Evolutionary conservation across 2,329 filamentous ascomycete species (phyloP).

Genomic region (Talaromyces sp.): DNA sequence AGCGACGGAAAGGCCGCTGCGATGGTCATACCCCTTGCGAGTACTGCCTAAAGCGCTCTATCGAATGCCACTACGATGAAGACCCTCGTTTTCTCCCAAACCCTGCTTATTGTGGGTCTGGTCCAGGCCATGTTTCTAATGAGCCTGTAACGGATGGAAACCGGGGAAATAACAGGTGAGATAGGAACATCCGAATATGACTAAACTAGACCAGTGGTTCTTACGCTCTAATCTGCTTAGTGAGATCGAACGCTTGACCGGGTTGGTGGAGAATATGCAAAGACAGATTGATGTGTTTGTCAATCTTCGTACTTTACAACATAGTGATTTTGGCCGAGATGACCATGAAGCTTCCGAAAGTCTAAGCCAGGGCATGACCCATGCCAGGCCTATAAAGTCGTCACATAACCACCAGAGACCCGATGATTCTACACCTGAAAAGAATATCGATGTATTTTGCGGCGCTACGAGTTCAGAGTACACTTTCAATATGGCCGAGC

Average conservation of each 20-base stretch:
- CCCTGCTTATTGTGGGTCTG: not conserved
- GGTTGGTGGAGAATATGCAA: not conserved
- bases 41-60: not conserved
- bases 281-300: not conserved
- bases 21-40: not conserved
- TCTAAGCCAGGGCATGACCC: not conserved
- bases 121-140: not conserved
- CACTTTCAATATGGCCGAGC: not conserved
- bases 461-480: constrained; percentile 1
- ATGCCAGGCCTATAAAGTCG: not conserved
- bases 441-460: not conserved
- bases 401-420: not conserved
- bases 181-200: not conserved
- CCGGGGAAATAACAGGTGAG: not conserved
- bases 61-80: constrained; percentile 5
- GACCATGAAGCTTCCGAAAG: not conserved
- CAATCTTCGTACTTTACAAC: not conserved
- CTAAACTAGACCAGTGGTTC: not conserved
- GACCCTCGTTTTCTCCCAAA: not conserved
- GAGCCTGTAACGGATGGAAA: not conserved
- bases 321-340: not conserved
- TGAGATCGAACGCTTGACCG: constrained; percentile 4
- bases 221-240: not conserved
- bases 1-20: constrained; percentile 6
- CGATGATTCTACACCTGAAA: not conserved